Evolutionary conservation across 108 stramenopile genomes (phyloP), one percentile per base, ranked within the genome.

Genomic region (Fistulifera solaris): DNA sequence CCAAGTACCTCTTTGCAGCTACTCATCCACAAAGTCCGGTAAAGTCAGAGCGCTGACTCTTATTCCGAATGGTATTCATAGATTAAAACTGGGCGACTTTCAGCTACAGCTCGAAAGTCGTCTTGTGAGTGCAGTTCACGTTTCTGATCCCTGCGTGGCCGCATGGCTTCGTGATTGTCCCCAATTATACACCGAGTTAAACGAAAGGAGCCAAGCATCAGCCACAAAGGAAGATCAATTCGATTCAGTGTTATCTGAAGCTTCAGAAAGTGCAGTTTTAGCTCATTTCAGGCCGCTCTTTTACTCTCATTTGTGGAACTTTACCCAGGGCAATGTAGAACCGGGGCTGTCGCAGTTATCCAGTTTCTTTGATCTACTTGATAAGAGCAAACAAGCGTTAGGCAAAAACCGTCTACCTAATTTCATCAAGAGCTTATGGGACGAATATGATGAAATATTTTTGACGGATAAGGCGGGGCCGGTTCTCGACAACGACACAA

Each of bases 21-120:
- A 71, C 22, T 71, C 79, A 0, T 49, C 68, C 19, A 83, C 85
- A 46, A 52, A 75, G 8, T 56, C 42, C 31, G 66, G 77, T 5
- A 70, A 78, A 10, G 63, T 41, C 22, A 65, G 74, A 57, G 75
- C 77, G n/a, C 70, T 77, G 18, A 87, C 83, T 17, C 55, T 87
- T 18, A 87, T 92, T 49, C 89, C 86, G 1, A 87, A 92, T 69
- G 89, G 80, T 26, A 57, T 63, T 27, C 89, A 92, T 39, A 56
- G 86, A 28, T 59, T 92, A n/a, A 82, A 77, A 52, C 63, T 92
- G 15, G 82, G 85, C 15, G 60, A 78, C 28, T 87, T 81, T 59
- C 77, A 85, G 52, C 56, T 92, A 26, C 78, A 84, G 27, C 38
- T 87, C 5, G 85, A 92, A 52, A 85, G 75, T 28, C 71, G 83